Evolutionary conservation across 306 rosid species (phyloP), one percentile per base, ranked within the genome.

Genomic region (Lablab purpureus): DNA sequence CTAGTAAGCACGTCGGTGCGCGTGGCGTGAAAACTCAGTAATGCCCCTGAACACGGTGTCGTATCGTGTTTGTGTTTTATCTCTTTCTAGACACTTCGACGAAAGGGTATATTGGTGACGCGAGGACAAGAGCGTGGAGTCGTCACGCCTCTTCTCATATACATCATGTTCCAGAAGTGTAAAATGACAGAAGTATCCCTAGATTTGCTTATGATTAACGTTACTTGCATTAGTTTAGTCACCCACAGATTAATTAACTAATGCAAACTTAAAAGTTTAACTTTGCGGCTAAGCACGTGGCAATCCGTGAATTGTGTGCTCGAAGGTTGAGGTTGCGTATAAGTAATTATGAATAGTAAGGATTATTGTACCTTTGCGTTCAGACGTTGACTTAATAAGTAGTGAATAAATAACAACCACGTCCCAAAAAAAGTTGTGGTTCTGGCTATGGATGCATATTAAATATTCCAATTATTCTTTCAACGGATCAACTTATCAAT

Each of bases 281-380:
- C 63, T 78, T 78, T 72, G 82, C 80, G 76, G 83, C 77, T 65
- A 83, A 52, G 82, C 68, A 74, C 36, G 73, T 67, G 80, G 25
- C n/a, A 41, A 70, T 69, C 62, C 25, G 5, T 4, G 78, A 50
- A 23, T 15, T 49, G 40, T 40, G 40, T 3, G 3, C 5, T 15
- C 15, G 2, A 54, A 54, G 41, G 69, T 36, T 54, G 71, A 58
- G n/a, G 75, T 67, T 75, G 85, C 81, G 85, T 81, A 25, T 69
- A 81, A 67, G 85, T 74, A 58, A 73, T 67, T 11, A 45, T 51
- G 13, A 51, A 65, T 27, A 9, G 12, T 25, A 49, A 4, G 11
- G 41, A 59, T 80, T 60, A 59, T 80, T 60, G 40, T 13, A 21
- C 6, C 67, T 34, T 72, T 73, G 12, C 34, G 10, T 34, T 59